A percentile compares a stretch with the other conserved stretches of the same genome.
These are phyloP conservation scores for Vigna nakashimae DNA, from an alignment of 306 rosid species.

Conservation along the genomic window DNA sequence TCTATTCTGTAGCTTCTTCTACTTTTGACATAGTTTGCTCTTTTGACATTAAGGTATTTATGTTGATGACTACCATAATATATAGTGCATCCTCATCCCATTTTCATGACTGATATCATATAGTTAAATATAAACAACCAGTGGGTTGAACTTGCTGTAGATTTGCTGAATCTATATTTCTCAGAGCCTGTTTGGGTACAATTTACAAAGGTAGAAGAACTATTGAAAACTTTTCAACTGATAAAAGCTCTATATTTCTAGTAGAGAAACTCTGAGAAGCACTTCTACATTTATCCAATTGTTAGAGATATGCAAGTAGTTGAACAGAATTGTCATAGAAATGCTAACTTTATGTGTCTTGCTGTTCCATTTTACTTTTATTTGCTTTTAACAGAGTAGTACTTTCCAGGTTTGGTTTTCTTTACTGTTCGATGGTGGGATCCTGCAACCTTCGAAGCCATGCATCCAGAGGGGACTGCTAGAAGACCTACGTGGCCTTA, in stretches of 20 bases:
- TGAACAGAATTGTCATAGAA: slow-evolving; percentile 3
- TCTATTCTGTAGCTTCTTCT: neutral
- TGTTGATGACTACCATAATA: neutral
- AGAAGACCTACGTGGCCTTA: slow-evolving; percentile 76
- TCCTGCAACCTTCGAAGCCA: slow-evolving; percentile 73
- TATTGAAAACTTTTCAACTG: no score
- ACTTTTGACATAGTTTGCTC: neutral
- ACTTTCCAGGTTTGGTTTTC: slow-evolving; percentile 78
- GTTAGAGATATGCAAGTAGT: slow-evolving; percentile 14
- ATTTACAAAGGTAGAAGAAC: no score
- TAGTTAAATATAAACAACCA: neutral
- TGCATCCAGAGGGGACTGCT: slow-evolving; percentile 72
- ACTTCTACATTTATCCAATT: neutral
- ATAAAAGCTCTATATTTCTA: no score
- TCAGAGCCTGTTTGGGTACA: neutral
- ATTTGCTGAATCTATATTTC: slow-evolving; percentile 32
- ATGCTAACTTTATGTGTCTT: slow-evolving; percentile 38
- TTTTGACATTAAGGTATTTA: slow-evolving; percentile 15
- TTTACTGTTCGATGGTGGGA: slow-evolving; percentile 96
- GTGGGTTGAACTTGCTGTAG: slow-evolving; percentile 14
- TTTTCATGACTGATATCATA: slow-evolving; percentile 1
- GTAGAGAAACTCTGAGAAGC: no score
- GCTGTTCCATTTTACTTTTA: neutral
- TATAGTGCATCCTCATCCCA: neutral
- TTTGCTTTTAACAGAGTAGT: neutral